phyloP scores from a whole-genome alignment of 2,329 filamentous ascomycete species.

The Diaporthe destruens region DNA sequence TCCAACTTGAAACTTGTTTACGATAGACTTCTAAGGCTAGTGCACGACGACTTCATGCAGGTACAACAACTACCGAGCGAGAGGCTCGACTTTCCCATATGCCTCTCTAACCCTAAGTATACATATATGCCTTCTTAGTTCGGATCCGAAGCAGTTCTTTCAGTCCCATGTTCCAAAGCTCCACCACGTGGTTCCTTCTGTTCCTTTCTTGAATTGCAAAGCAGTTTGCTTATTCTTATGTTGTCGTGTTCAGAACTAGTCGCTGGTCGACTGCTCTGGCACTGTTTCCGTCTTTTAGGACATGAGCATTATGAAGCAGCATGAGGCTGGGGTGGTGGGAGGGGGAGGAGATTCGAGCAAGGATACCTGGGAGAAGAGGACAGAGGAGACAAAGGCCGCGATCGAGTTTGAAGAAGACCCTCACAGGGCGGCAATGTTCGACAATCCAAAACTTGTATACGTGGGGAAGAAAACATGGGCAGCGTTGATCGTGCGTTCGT shows the following conservation, averaged over 20 bases:
- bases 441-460: conserved; percentile 26
- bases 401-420: conserved; percentile 33
- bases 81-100: background rate
- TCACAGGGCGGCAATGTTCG: conserved; percentile 15
- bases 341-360: background rate
- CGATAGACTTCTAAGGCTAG: background rate
- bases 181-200: conserved; percentile 1
- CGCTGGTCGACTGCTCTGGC: conserved; percentile 24
- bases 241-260: background rate
- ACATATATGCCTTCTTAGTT: conserved; percentile 1
- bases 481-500: conserved; percentile 23
- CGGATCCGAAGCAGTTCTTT: too few species aligned
- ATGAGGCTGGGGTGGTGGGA: conserved; percentile 21
- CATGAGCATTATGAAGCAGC: conserved; percentile 4
- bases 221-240: background rate
- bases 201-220: background rate
- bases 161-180: background rate
- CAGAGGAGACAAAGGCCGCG: conserved; percentile 37
- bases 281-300: conserved; percentile 8
- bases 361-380: conserved; percentile 21
- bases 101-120: too few species aligned
- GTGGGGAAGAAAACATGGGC: conserved; percentile 34
- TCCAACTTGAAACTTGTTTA: conserved; percentile 24
- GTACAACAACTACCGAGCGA: background rate
- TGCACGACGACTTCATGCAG: background rate